These are phyloP conservation scores for Miscanthus sacchariflorus DNA, from an alignment of 202 grass and related monocot genomes.

Conservation along the genomic window DNA sequence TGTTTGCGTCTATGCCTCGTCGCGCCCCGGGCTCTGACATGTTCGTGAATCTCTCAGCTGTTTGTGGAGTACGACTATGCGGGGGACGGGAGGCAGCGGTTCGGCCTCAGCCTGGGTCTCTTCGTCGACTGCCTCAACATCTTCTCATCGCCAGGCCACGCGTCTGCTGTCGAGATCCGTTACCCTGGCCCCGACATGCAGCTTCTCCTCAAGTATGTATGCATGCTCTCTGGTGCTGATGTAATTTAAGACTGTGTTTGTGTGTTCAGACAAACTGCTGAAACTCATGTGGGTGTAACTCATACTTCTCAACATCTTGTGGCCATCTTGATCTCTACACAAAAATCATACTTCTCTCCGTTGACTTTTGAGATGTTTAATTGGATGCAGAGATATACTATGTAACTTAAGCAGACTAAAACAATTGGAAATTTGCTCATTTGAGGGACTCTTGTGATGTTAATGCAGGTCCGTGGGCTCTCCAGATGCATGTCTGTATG, in stretches of 20 bases:
- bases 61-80: constrained; percentile 78
- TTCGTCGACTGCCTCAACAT: constrained; percentile 86
- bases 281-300: neutral
- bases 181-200: constrained; percentile 95
- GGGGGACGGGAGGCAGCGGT: constrained; percentile 65
- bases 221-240: neutral
- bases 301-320: neutral
- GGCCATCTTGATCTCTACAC: neutral
- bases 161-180: constrained; percentile 73
- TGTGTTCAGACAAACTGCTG: neutral
- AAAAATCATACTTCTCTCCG: neutral
- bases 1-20: constrained; percentile 42
- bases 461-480: constrained; percentile 75
- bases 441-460: constrained; percentile 23
- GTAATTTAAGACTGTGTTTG: neutral
- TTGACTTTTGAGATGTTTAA: constrained; percentile 9
- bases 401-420: neutral
- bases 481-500: constrained; percentile 78
- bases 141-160: constrained; percentile 65
- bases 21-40: neutral
- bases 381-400: neutral
- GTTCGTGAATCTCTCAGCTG: constrained; percentile 43
- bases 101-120: constrained; percentile 84
- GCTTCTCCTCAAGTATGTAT: constrained; percentile 79
- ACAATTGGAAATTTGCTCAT: constrained; percentile 18